These are phyloP conservation scores for Melampsora larici-populina DNA, from an alignment of 1,284 basidiomycete genomes.

Conservation along the genomic window DNA sequence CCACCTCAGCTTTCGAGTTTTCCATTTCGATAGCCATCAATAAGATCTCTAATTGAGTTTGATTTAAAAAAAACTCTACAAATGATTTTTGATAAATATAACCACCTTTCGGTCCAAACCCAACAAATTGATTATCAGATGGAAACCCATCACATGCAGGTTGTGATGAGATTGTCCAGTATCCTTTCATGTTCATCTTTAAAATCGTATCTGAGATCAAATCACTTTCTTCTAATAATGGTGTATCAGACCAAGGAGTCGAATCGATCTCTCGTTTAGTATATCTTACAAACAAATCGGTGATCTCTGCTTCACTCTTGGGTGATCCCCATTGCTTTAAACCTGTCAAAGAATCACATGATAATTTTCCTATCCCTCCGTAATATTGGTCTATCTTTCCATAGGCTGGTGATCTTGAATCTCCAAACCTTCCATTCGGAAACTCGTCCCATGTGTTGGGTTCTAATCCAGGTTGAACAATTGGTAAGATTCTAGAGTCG, in stretches of 20 bases:
- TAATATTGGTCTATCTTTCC: slow-evolving; percentile 54
- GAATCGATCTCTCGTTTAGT: slow-evolving; percentile 65
- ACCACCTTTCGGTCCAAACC: slow-evolving; percentile 87
- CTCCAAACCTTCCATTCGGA: slow-evolving; percentile 57
- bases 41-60: slow-evolving; percentile 61
- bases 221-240: slow-evolving; percentile 78
- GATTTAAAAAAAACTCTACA: slow-evolving; percentile 85
- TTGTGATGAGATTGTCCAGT: slow-evolving; percentile 97
- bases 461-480: slow-evolving; percentile 20
- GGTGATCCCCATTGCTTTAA: slow-evolving; percentile 79
- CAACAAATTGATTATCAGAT: slow-evolving; percentile 62
- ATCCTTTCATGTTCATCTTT: slow-evolving; percentile 68
- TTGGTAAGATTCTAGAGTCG: background rate
- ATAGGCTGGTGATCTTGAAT: slow-evolving; percentile 56
- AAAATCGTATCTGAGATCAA: slow-evolving; percentile 77
- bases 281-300: slow-evolving; percentile 73
- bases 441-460: slow-evolving; percentile 52
- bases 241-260: slow-evolving; percentile 85
- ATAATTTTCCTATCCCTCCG: background rate
- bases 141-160: slow-evolving; percentile 79
- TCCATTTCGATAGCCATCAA: slow-evolving; percentile 59
- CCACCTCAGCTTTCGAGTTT: slow-evolving; percentile 61
- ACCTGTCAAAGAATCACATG: slow-evolving; percentile 53
- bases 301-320: slow-evolving; percentile 67
- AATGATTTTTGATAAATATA: slow-evolving; percentile 98